Percentiles rank a stretch among this genome's conserved stretches.
Conservation (phyloP, 331 rosid genomes). For the Pyrus hybrid region DNA sequence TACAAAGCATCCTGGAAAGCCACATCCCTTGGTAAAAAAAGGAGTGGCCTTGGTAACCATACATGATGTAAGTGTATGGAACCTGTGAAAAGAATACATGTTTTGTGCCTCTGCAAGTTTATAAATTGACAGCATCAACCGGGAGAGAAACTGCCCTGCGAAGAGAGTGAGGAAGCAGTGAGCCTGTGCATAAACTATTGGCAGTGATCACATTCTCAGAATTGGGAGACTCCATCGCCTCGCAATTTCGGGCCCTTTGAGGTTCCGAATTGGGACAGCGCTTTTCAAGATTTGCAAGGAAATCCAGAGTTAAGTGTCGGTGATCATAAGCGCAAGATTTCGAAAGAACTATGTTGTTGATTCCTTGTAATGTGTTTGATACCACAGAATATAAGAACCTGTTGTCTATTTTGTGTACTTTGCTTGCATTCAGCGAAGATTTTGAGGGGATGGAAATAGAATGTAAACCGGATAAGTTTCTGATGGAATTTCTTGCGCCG, state of each 20-base stretch:
- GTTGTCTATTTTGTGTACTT: slow-evolving; percentile 17
- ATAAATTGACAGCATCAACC: slow-evolving; percentile 69
- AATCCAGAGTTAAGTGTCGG: slow-evolving; percentile 14
- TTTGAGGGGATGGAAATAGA: slow-evolving; percentile 28
- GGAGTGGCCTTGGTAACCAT: slow-evolving; percentile 13
- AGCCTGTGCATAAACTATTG: slow-evolving; percentile 34
- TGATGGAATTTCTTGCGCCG: slow-evolving; percentile 16
- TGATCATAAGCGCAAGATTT: slow-evolving; percentile 18
- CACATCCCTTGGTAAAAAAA: not conserved
- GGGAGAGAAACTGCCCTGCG: slow-evolving; percentile 76
- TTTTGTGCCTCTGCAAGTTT: slow-evolving; percentile 17
- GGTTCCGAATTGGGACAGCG: slow-evolving; percentile 43
- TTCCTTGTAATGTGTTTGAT: slow-evolving; percentile 18
- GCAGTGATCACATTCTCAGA: slow-evolving; percentile 26
- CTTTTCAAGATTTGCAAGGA: slow-evolving; percentile 15
- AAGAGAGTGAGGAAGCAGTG: slow-evolving; percentile 48
- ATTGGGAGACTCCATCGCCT: slow-evolving; percentile 28
- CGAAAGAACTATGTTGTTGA: slow-evolving; percentile 14
- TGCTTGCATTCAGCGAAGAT: slow-evolving; percentile 16
- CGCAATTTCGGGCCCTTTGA: slow-evolving; percentile 44
- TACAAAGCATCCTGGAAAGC: not conserved
- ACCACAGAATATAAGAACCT: slow-evolving; percentile 19
- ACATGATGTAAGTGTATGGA: slow-evolving; percentile 25
- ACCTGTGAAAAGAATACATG: slow-evolving; percentile 42
- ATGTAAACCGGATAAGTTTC: slow-evolving; percentile 35